Evolutionary conservation across 1,284 basidiomycete species (phyloP).

Genomic region (Blastosporella zonata): DNA sequence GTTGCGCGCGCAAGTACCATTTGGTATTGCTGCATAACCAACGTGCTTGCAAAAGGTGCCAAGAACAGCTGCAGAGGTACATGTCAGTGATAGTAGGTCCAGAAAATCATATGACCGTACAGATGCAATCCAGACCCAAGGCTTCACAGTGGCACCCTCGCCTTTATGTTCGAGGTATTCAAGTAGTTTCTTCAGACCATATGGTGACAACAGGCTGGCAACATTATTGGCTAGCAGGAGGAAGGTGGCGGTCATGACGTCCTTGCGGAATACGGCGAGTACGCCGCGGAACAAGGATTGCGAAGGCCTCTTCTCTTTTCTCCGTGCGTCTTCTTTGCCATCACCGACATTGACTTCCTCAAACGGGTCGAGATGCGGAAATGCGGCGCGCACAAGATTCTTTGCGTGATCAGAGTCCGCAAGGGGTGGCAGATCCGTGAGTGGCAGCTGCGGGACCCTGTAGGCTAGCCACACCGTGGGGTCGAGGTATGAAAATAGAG

Average conservation of each 20-base stretch:
- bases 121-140: slow-evolving; percentile 20
- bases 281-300: slow-evolving; percentile 10
- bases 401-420: slow-evolving; percentile 46
- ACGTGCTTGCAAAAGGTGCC: slow-evolving; percentile 6
- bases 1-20: slow-evolving; percentile 13
- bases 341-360: slow-evolving; percentile 5
- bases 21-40: slow-evolving; percentile 16
- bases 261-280: slow-evolving; percentile 10
- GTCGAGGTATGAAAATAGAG: slow-evolving; percentile 51
- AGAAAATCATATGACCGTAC: neutral
- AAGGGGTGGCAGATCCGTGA: slow-evolving; percentile 42
- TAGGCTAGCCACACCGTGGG: slow-evolving; percentile 37
- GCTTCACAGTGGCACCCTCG: slow-evolving; percentile 12
- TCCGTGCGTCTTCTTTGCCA: neutral
- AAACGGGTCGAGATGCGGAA: slow-evolving; percentile 19
- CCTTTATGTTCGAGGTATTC: slow-evolving; percentile 13
- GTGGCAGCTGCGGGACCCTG: slow-evolving; percentile 31
- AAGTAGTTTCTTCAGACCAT: slow-evolving; percentile 12
- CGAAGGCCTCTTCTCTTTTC: neutral
- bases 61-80: slow-evolving; percentile 9
- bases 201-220: slow-evolving; percentile 4
- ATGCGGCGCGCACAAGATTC: slow-evolving; percentile 26
- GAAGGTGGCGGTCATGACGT: slow-evolving; percentile 2
- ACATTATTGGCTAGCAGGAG: slow-evolving; percentile 7
- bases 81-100: neutral